Conservation (phyloP, 768 basidiomycete genomes). For the Royoungia palumana region DNA sequence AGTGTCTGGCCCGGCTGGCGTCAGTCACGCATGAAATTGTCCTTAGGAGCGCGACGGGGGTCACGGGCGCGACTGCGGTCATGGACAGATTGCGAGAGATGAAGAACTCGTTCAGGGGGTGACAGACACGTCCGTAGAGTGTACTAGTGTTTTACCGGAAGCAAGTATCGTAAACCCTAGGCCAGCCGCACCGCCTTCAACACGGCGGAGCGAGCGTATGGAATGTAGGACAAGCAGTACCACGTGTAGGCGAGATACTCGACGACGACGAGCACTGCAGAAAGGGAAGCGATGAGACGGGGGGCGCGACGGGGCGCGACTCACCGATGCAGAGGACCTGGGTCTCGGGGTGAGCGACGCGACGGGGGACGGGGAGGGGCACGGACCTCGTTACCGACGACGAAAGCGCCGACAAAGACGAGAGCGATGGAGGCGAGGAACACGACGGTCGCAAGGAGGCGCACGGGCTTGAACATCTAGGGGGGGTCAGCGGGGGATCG, state of each 20-base stretch:
- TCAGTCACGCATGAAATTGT: not conserved
- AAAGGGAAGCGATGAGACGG: not conserved
- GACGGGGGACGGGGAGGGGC: not conserved
- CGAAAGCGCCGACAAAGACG: conserved; percentile 85
- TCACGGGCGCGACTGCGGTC: conserved; percentile 44
- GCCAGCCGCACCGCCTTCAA: conserved; percentile 56
- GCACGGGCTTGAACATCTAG: conserved; percentile 95
- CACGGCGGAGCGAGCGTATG: conserved; percentile 79
- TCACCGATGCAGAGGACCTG: conserved; percentile 69
- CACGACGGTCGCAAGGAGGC: conserved; percentile 74
- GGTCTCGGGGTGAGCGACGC: not conserved
- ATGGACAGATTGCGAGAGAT: conserved; percentile 75
- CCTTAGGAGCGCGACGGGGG: conserved; percentile 49
- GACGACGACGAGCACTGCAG: conserved; percentile 81
- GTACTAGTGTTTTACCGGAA: not conserved
- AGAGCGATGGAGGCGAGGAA: conserved; percentile 77
- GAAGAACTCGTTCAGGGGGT: conserved; percentile 84
- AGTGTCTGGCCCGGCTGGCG: conserved; percentile 21
- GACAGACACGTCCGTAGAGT: conserved; percentile 15
- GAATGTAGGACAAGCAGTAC: conserved; percentile 87
- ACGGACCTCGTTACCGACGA: conserved; percentile 62
- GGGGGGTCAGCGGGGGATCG: not conserved
- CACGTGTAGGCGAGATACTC: conserved; percentile 91
- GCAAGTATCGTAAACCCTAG: conserved; percentile 14
- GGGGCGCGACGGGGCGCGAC: not conserved